Conservation (phyloP, 768 basidiomycete genomes). For the Termitomyces sp. region DNA sequence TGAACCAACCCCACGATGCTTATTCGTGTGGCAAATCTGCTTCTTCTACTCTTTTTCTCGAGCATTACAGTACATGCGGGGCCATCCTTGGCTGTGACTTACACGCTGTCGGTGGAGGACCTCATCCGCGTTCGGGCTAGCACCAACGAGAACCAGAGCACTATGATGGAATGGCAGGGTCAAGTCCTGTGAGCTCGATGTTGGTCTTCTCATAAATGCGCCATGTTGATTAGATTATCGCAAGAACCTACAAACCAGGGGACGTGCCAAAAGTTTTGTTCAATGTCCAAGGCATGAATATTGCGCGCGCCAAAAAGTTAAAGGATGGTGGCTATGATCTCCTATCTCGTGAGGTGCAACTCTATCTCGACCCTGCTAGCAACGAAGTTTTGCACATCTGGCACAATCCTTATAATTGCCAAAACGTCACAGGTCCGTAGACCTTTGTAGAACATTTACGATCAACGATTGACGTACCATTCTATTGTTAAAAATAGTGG, state of each 20-base stretch:
- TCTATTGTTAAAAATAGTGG: slow-evolving; percentile 7
- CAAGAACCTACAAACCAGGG: slow-evolving; percentile 21
- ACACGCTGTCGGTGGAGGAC: slow-evolving; percentile 7
- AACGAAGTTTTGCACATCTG: slow-evolving; percentile 20
- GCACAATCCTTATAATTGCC: slow-evolving; percentile 19
- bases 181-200: slow-evolving; percentile 19
- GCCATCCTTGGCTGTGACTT: not conserved
- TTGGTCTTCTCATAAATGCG: no score
- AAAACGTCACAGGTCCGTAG: slow-evolving; percentile 19
- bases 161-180: slow-evolving; percentile 21
- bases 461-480: not conserved
- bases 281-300: slow-evolving; percentile 22
- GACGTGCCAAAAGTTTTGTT: slow-evolving; percentile 19
- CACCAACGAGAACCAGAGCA: slow-evolving; percentile 18
- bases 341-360: slow-evolving; percentile 18
- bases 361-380: slow-evolving; percentile 21
- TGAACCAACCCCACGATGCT: not conserved
- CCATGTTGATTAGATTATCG: not conserved
- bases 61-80: no score
- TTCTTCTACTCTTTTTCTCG: not conserved
- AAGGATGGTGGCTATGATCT: slow-evolving; percentile 19
- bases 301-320: slow-evolving; percentile 18
- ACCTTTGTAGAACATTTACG: not conserved
- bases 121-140: slow-evolving; percentile 21
- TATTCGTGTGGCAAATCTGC: not conserved